Base-by-base conservation (phyloP, 2,329 filamentous ascomycete species). In the Arthrobotrys pseudoclavata region DNA sequence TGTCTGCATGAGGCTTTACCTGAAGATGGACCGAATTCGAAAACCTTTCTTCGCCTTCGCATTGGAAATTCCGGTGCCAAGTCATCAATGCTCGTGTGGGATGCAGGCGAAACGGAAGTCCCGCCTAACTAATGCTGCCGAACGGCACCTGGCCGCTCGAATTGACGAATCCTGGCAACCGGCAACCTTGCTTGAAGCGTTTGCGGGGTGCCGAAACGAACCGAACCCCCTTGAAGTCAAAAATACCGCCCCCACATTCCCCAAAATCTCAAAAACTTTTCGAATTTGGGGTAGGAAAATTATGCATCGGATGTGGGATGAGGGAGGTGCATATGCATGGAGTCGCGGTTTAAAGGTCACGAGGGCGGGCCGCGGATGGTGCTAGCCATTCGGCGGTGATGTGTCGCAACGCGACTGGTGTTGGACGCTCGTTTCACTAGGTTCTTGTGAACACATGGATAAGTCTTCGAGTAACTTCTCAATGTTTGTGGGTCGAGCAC, bases 361-460 rank as follows among this genome's bases (percentile, higher is more conserved):
- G 48, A 72, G 69, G 69, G 29, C 48, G 29, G 29, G 20, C 29
- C 29, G 15, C 62, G 55, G 34, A 42, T 9, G 20, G 20, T 60
- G 34, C 18, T 48, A 47, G n/a, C 22, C n/a, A 57, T 34, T 12
- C 20, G 55, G 31, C 26, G 4, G 34, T 70, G 71, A 76, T 76
- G 72, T 76, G 72, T 76, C 72, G 47, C 60, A 61, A 61, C 66
- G 52, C 72, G 57, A 76, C 72, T 76, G 72, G 72, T 61, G 53
- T 76, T 61, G 50, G 18, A 31, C 15, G 12, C 22, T 37, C n/a
- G 9, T 42, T 57, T 45, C n/a, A 22, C 45, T 47, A 47, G n/a
- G n/a, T 47, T 53, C 66, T 57, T 13, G 45, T 52, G 62, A 34
- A 3, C 4, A 18, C n/a, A 40, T 57, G 53, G 18, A n/a, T 18